phyloP scores from a whole-genome alignment of 768 basidiomycete species.

The Boletus subcaerulescens region DNA sequence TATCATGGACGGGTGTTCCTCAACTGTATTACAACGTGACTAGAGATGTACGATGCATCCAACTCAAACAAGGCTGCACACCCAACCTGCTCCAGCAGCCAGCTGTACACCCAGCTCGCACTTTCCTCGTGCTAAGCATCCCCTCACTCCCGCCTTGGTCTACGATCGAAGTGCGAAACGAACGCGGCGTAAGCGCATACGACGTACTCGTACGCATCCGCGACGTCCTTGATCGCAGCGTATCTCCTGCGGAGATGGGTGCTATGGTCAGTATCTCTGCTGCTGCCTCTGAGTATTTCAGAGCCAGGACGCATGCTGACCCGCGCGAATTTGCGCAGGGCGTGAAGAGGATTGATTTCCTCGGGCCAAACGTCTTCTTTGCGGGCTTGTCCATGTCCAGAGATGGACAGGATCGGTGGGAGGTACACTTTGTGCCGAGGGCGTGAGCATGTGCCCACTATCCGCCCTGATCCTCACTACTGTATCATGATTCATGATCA shows the following conservation, averaged over 20 bases:
- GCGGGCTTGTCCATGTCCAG: slow-evolving; percentile 28
- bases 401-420: slow-evolving; percentile 29
- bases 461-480: not conserved
- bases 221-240: slow-evolving; percentile 26
- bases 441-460: slow-evolving; percentile 8
- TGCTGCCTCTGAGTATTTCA: slow-evolving; percentile 29
- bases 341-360: slow-evolving; percentile 39
- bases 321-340: slow-evolving; percentile 38
- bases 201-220: slow-evolving; percentile 30
- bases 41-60: slow-evolving; percentile 24
- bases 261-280: slow-evolving; percentile 21
- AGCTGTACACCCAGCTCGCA: slow-evolving; percentile 22
- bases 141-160: slow-evolving; percentile 26
- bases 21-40: slow-evolving; percentile 26
- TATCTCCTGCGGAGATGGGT: slow-evolving; percentile 25
- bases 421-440: slow-evolving; percentile 22
- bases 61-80: slow-evolving; percentile 15
- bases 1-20: slow-evolving; percentile 18
- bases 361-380: slow-evolving; percentile 31
- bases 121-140: slow-evolving; percentile 17
- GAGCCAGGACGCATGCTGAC: slow-evolving; percentile 28
- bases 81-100: slow-evolving; percentile 16
- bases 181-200: slow-evolving; percentile 24
- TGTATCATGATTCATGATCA: slow-evolving; percentile 11
- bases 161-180: slow-evolving; percentile 30